A percentile compares a stretch with the other conserved stretches of the same genome.
These are phyloP conservation scores for Pleurotus tuoliensis DNA, from an alignment of 768 basidiomycete genomes.

Conservation along the genomic window DNA sequence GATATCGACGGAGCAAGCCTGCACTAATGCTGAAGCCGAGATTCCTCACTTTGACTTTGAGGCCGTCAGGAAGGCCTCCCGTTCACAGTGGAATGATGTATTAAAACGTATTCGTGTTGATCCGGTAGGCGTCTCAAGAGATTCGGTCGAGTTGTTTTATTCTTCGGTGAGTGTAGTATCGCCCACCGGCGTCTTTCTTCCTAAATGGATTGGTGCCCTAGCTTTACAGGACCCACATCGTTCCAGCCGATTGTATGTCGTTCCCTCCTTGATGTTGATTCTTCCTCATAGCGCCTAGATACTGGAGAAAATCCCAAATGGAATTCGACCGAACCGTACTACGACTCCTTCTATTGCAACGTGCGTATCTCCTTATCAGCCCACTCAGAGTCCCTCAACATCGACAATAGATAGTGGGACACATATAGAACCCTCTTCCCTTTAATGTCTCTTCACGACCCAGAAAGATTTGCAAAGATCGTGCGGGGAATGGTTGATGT, in stretches of 20 bases:
- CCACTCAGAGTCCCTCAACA: background rate
- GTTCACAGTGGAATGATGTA: conserved; percentile 54
- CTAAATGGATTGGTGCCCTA: conserved; percentile 12
- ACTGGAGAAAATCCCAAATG: conserved; percentile 62
- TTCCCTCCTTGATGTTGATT: background rate
- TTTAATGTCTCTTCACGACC: conserved; percentile 61
- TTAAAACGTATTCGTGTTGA: conserved; percentile 53
- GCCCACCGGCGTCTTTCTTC: background rate
- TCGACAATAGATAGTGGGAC: conserved; percentile 46
- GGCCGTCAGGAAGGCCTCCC: conserved; percentile 36
- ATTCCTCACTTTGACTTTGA: conserved; percentile 57
- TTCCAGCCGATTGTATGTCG: conserved; percentile 57
- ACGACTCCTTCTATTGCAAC: conserved; percentile 66
- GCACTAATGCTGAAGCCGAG: conserved; percentile 56
- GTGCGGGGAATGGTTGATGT: conserved; percentile 66
- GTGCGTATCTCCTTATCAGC: conserved; percentile 26
- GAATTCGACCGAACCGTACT: conserved; percentile 63
- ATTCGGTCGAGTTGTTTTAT: conserved; percentile 52
- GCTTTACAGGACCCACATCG: conserved; percentile 60
- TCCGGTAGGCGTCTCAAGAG: conserved; percentile 38
- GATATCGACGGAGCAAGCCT: conserved; percentile 60
- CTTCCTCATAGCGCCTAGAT: conserved; percentile 28
- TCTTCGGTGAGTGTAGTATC: conserved; percentile 39
- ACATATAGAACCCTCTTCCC: conserved; percentile 61
- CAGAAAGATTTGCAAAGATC: conserved; percentile 51